Base-by-base conservation (phyloP, 805 yeast genomes). In the Teunomyces stri region DNA sequence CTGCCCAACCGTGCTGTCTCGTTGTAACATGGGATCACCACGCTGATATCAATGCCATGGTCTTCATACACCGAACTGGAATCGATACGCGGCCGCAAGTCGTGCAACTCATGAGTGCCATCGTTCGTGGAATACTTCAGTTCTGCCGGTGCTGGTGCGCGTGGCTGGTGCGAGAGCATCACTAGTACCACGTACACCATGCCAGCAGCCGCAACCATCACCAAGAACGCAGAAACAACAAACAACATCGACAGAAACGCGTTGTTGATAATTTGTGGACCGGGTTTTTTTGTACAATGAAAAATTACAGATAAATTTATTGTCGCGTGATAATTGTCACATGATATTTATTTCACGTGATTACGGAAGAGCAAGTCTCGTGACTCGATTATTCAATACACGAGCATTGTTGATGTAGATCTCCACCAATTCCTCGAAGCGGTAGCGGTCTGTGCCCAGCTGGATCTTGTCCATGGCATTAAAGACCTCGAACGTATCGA, bases 11-110 rank as follows among this genome's bases (percentile, higher is more conserved):
- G 76, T 11, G 71, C 64, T 1, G 85, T 83, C 65, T 94, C 99
- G 61, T 94, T 94, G 60, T 79, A 94, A 62, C 97, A 89, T n/a
- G 99, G 99, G 5, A 94, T 80, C 5, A 94, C 90, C 21, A 94
- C 84, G 21, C 94, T 81, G 37, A 92, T 57, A 28, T 78, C 77
- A 20, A 87, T 73, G 2, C 63, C 72, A 31, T 70, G 73, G 43
- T 56, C 57, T 13, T 46, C 49, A 30, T 41, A 49, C 27, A 22
- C 30, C 12, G 51, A 10, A 48, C 49, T 7, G 10, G 62, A 54
- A 53, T 46, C 58, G 59, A 67, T 59, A 54, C 69, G 53, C 18
- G 62, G 48, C 52, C 79, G 68, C 54, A 67, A 57, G 25, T 62
- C 62, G 58, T 66, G 68, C 48, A 55, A 18, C 40, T 56, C 25